Base-by-base conservation (phyloP, 441 rosid genomes). In the Daphne laureola region DNA sequence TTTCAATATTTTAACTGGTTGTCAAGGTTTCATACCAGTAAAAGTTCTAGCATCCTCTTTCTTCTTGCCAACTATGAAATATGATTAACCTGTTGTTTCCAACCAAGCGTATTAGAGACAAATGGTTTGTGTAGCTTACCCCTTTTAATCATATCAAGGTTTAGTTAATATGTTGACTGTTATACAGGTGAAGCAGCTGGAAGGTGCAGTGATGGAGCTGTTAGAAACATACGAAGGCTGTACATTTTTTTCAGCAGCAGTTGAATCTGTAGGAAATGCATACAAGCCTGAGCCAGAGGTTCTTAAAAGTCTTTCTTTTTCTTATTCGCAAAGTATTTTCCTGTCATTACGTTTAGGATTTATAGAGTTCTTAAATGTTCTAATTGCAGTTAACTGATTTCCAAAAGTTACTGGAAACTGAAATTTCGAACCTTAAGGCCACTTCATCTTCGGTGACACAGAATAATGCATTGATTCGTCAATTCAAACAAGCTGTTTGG, bases 401-500 rank as follows among this genome's bases (percentile, higher is more conserved):
- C 62, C 62, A 76, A 60, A 81, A 80, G 73, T 63, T 81, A 74
- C 81, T 89, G 63, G 84, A 72, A 52, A 64, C 61, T 14, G 90
- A 92, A 71, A 69, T 78, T 57, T 62, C 64, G 54, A 81, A 80
- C 65, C 63, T 72, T 53, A 77, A 78, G 72, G 63, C 81, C 45
- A 46, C 62, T 54, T 63, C 80, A 36, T 51, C 86, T 57, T 72
- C 76, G 14, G 65, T 40, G 71, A 46, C 74, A 2, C 77, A 72
- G 65, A 72, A 76, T 60, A 72, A 79, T 55, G 76, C 54, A 16
- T 55, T 82, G 63, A 64, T 89, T 66, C 85, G 91, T 26, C 90
- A 87, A 65, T 87, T 86, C 59, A 72, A 74, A 61, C 88, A 84
- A 64, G 92, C 87, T 26, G 76, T 89, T 38, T 92, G 98, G 97